These are phyloP conservation scores for Cercophora samala DNA, from an alignment of 495 filamentous ascomycete species.

Conservation along the genomic window DNA sequence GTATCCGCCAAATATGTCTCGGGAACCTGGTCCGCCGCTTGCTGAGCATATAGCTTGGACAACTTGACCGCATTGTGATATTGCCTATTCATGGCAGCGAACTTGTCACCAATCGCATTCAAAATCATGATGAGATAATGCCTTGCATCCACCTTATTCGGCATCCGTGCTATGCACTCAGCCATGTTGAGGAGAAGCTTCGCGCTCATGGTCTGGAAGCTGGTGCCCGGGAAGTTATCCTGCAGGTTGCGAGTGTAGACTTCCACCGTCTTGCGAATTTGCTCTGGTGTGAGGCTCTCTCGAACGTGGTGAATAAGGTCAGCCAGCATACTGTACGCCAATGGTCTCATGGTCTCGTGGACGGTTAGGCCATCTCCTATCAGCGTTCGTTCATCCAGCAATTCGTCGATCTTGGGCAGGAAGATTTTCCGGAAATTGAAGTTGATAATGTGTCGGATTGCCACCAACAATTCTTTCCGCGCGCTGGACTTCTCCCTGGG, in stretches of 20 bases:
- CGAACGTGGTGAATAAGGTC: conserved; percentile 97
- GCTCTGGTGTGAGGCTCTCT: conserved; percentile 73
- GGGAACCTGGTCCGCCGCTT: conserved; percentile 60
- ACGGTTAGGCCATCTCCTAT: conserved; percentile 96
- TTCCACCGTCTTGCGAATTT: conserved; percentile 91
- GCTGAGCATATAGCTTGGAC: conserved; percentile 65
- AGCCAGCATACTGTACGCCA: conserved; percentile 97
- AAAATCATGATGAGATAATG: conserved; percentile 97
- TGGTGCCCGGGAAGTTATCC: conserved; percentile 94
- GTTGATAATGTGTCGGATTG: conserved; percentile 97
- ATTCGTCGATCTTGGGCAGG: conserved; percentile 87
- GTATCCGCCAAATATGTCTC: conserved; percentile 84
- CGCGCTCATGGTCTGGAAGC: conserved; percentile 99
- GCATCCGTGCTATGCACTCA: conserved; percentile 88
- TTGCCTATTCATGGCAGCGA: conserved; percentile 95
- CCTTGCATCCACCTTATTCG: conserved; percentile 85
- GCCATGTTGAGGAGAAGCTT: conserved; percentile 97
- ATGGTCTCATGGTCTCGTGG: conserved; percentile 90
- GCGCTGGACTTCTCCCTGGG: conserved; percentile 90
- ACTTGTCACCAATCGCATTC: conserved; percentile 96
- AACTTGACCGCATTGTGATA: conserved; percentile 93
- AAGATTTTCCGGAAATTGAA: conserved; percentile 98
- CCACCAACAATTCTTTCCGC: conserved; percentile 91
- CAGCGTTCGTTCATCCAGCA: conserved; percentile 87
- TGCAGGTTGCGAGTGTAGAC: conserved; percentile 97